Conservation (phyloP, 2,329 filamentous ascomycete species). For the Alternaria sp. region DNA sequence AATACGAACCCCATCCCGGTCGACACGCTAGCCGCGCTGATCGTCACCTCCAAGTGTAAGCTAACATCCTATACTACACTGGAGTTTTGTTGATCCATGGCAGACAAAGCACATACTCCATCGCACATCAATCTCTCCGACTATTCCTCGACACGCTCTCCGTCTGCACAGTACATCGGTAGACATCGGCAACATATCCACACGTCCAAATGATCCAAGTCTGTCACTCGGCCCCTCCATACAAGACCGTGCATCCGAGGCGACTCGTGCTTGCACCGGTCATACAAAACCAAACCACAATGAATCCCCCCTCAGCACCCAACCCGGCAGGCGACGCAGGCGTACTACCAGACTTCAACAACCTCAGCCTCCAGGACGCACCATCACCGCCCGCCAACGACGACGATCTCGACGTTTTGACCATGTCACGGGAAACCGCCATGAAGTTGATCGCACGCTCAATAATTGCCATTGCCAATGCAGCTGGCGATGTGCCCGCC, state of each 20-base stretch:
- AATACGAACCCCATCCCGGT: not conserved
- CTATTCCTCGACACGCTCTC: conserved; percentile 8
- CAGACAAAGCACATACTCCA: not conserved
- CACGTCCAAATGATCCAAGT: conserved; percentile 43
- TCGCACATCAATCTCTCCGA: not conserved
- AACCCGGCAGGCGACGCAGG: conserved; percentile 51
- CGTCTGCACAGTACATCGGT: conserved; percentile 19
- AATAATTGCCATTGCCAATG: conserved; percentile 66
- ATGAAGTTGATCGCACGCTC: conserved; percentile 76
- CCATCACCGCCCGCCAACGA: conserved; percentile 49
- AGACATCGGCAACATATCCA: conserved; percentile 30
- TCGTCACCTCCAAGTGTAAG: conserved; percentile 12
- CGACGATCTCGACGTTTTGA: conserved; percentile 70
- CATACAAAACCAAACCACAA: conserved; percentile 24
- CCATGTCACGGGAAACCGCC: conserved; percentile 73
- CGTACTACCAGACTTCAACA: conserved; percentile 46
- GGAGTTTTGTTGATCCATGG: not conserved
- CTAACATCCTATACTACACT: not conserved
- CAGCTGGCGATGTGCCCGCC: conserved; percentile 79
- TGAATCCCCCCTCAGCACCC: conserved; percentile 47
- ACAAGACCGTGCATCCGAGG: conserved; percentile 38
- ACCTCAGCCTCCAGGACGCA: conserved; percentile 42
- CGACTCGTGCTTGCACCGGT: conserved; percentile 34
- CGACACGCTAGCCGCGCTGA: conserved; percentile 1
- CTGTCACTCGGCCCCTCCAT: conserved; percentile 37